A percentile compares a stretch with the other conserved stretches of the same genome.
Conservation (phyloP, 345 rosid genomes). For the Gossypium raimondii region DNA sequence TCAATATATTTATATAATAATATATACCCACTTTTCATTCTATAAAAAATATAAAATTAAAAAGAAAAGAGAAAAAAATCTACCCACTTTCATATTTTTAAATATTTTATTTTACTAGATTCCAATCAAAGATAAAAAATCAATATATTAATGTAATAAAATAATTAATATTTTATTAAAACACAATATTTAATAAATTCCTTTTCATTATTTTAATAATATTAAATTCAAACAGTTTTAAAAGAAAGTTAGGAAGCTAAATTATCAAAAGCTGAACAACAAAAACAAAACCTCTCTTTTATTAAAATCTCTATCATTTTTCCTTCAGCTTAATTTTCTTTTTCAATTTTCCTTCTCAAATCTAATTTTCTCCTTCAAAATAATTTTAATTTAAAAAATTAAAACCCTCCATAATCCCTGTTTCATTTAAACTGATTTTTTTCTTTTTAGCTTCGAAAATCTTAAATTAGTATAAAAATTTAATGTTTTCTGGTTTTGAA, state of each 20-base stretch:
- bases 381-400: not conserved
- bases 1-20: not conserved
- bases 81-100: slow-evolving; percentile 44
- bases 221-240: slow-evolving; percentile 35
- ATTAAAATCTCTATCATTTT: slow-evolving; percentile 27
- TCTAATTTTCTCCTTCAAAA: slow-evolving; percentile 25
- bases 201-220: slow-evolving; percentile 30
- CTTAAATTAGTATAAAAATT: not conserved
- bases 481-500: slow-evolving; percentile 20
- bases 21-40: slow-evolving; percentile 25
- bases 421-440: slow-evolving; percentile 23
- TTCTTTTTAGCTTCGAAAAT: not conserved
- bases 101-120: slow-evolving; percentile 41
- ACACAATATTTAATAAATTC: slow-evolving; percentile 23
- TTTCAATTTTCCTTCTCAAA: slow-evolving; percentile 7
- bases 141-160: slow-evolving; percentile 20
- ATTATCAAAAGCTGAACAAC: slow-evolving; percentile 36
- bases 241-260: slow-evolving; percentile 31
- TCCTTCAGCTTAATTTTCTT: slow-evolving; percentile 14
- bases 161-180: slow-evolving; percentile 23
- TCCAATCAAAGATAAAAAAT: slow-evolving; percentile 48
- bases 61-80: slow-evolving; percentile 16
- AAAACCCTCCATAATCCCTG: slow-evolving; percentile 13
- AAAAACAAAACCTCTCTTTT: slow-evolving; percentile 26
- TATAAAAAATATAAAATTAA: not conserved